Percentiles rank a stretch among this genome's conserved stretches.
phyloP scores from a whole-genome alignment of 192 early-diverging fungal species.

The Coemansia asiatica region DNA sequence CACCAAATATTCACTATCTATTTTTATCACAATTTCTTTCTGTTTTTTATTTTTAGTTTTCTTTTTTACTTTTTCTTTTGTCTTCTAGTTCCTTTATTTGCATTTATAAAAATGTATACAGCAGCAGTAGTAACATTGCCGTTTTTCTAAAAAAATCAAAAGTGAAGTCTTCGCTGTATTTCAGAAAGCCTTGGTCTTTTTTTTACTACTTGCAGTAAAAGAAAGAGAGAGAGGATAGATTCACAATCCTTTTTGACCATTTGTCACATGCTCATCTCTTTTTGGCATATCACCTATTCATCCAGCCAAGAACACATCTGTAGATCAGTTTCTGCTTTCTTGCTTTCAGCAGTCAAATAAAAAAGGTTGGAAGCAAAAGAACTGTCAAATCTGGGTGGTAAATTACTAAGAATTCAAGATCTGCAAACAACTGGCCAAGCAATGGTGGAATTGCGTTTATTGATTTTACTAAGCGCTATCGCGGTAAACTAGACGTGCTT shows the following conservation, averaged over 20 bases:
- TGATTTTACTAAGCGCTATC: no score
- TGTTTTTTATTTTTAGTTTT: slow-evolving; percentile 12
- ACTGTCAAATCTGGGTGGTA: no score
- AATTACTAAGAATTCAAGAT: no score
- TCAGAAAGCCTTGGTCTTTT: neutral
- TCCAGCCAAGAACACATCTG: neutral
- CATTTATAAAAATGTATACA: slow-evolving; percentile 9
- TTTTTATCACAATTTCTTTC: slow-evolving; percentile 4
- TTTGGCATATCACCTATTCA: neutral
- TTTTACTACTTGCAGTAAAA: neutral
- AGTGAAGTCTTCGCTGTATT: no score
- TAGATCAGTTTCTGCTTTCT: neutral
- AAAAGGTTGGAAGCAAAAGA: no score
- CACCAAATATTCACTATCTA: neutral
- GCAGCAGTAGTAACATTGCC: neutral
- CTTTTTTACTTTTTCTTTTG: neutral
- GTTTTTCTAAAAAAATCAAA: neutral
- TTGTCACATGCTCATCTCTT: no score
- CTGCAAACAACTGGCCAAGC: no score
- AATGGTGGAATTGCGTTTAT: no score
- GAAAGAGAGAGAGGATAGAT: neutral
- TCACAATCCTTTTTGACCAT: neutral
- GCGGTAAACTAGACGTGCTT: no score
- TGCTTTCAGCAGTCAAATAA: no score
- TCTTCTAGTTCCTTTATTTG: slow-evolving; percentile 13